Conservation (phyloP, 1,139 yeast genomes). For the Debaryomyces udenii region DNA sequence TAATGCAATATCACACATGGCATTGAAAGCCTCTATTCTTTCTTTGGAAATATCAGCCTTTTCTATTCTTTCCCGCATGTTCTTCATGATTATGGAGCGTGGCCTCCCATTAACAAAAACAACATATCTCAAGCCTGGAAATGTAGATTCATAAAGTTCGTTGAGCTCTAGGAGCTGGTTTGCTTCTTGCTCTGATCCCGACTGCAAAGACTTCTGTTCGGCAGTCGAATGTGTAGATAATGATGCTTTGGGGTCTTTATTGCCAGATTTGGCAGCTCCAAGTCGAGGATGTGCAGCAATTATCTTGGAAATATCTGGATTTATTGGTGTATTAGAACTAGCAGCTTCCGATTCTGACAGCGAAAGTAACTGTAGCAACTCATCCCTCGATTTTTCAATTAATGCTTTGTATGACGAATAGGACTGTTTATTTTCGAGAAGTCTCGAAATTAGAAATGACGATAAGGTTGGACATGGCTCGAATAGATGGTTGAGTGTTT, state of each 20-base stretch:
- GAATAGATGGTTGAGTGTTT: slow-evolving; percentile 58
- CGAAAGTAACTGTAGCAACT: slow-evolving; percentile 37
- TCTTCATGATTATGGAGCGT: slow-evolving; percentile 62
- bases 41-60: slow-evolving; percentile 58
- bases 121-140: slow-evolving; percentile 87
- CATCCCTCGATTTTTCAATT: slow-evolving; percentile 51
- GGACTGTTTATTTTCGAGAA: slow-evolving; percentile 19
- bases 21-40: slow-evolving; percentile 66
- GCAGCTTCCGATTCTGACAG: slow-evolving; percentile 24
- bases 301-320: slow-evolving; percentile 48
- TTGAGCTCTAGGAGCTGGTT: slow-evolving; percentile 55
- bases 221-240: slow-evolving; percentile 66
- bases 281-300: slow-evolving; percentile 91
- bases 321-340: slow-evolving; percentile 19
- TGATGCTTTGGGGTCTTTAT: slow-evolving; percentile 37
- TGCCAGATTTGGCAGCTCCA: slow-evolving; percentile 55
- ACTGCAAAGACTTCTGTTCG: slow-evolving; percentile 70
- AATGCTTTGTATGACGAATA: slow-evolving; percentile 46
- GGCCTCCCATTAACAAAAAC: slow-evolving; percentile 86
- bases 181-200: slow-evolving; percentile 50
- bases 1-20: slow-evolving; percentile 88
- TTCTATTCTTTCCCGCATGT: slow-evolving; percentile 64
- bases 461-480: slow-evolving; percentile 67
- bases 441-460: slow-evolving; percentile 38
- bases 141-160: slow-evolving; percentile 61